A percentile compares a stretch with the other conserved stretches of the same genome.
phyloP scores from a whole-genome alignment of 2,329 filamentous ascomycete genomes.

The Penicillium aurantiogriseum region DNA sequence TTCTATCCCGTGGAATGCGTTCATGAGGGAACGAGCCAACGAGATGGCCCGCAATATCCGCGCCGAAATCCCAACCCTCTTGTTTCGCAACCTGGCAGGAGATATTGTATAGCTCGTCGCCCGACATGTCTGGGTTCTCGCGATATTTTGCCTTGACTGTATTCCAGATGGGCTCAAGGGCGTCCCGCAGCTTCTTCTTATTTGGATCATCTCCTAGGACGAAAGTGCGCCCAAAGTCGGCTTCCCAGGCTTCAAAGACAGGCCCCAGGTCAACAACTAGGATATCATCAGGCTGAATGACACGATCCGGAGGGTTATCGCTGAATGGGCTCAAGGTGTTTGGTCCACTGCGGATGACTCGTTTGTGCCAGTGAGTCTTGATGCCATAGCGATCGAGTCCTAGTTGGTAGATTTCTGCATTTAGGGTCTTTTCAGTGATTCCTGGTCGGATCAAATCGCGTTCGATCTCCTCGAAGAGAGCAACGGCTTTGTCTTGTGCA shows the following conservation, averaged over 20 bases:
- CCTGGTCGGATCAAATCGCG: slow-evolving; percentile 48
- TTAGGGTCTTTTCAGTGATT: slow-evolving; percentile 49
- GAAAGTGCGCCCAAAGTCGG: slow-evolving; percentile 55
- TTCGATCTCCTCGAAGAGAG: slow-evolving; percentile 51
- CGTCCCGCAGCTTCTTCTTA: slow-evolving; percentile 48
- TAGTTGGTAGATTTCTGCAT: slow-evolving; percentile 49
- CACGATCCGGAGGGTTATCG: slow-evolving; percentile 52
- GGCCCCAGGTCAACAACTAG: slow-evolving; percentile 54
- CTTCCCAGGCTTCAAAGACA: slow-evolving; percentile 55
- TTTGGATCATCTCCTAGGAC: slow-evolving; percentile 49
- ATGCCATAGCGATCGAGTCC: slow-evolving; percentile 46
- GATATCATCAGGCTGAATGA: slow-evolving; percentile 51
- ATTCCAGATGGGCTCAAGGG: slow-evolving; percentile 49
- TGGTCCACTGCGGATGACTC: slow-evolving; percentile 50
- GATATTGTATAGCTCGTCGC: slow-evolving; percentile 49
- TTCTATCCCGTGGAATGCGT: slow-evolving; percentile 50
- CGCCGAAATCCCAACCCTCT: slow-evolving; percentile 48
- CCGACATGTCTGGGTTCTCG: slow-evolving; percentile 48
- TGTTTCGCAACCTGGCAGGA: slow-evolving; percentile 39
- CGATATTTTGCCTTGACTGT: slow-evolving; percentile 45
- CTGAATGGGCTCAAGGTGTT: slow-evolving; percentile 51
- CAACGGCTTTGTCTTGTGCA: slow-evolving; percentile 49
- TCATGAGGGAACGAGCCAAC: slow-evolving; percentile 54
- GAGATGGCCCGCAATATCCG: slow-evolving; percentile 50
- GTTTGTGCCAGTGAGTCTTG: slow-evolving; percentile 54